These are phyloP conservation scores for Poa annua DNA, from an alignment of 176 grass and related monocot genomes.

Conservation along the genomic window DNA sequence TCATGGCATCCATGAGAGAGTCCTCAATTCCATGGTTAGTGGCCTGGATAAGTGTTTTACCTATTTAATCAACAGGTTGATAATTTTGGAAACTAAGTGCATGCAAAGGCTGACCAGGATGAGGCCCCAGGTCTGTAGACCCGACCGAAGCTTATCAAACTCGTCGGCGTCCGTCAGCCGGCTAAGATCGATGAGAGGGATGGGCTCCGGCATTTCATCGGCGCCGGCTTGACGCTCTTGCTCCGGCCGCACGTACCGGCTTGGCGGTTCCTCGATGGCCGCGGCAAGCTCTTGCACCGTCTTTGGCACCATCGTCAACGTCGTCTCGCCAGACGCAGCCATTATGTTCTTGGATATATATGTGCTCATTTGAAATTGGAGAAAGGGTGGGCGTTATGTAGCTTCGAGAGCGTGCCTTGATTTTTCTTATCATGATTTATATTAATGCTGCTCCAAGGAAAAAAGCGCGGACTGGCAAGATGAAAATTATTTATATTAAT, in stretches of 20 bases:
- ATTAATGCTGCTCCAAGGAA: too few relatives aligned
- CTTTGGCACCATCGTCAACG: background rate
- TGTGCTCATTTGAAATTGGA: background rate
- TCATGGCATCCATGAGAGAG: slow-evolving; percentile 10
- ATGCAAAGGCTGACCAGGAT: slow-evolving; percentile 26
- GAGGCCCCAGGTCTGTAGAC: slow-evolving; percentile 56
- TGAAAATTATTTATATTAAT: too few relatives aligned
- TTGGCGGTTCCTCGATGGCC: slow-evolving; percentile 40
- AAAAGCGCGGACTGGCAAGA: background rate
- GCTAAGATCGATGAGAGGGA: slow-evolving; percentile 46
- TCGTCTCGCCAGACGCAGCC: background rate
- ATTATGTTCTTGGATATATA: background rate
- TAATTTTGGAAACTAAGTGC: background rate
- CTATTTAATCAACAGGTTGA: background rate
- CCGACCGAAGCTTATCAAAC: slow-evolving; percentile 45
- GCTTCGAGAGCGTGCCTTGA: background rate
- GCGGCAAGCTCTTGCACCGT: slow-evolving; percentile 49
- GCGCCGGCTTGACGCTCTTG: background rate
- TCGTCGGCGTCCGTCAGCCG: slow-evolving; percentile 35
- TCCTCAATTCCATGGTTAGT: slow-evolving; percentile 2
- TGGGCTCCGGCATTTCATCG: background rate
- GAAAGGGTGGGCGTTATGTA: background rate
- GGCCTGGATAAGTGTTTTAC: background rate
- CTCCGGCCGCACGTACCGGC: slow-evolving; percentile 36
- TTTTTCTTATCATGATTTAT: background rate